Conservation (phyloP, 2,329 filamentous ascomycete genomes). For the Mycosphaerella sp. region DNA sequence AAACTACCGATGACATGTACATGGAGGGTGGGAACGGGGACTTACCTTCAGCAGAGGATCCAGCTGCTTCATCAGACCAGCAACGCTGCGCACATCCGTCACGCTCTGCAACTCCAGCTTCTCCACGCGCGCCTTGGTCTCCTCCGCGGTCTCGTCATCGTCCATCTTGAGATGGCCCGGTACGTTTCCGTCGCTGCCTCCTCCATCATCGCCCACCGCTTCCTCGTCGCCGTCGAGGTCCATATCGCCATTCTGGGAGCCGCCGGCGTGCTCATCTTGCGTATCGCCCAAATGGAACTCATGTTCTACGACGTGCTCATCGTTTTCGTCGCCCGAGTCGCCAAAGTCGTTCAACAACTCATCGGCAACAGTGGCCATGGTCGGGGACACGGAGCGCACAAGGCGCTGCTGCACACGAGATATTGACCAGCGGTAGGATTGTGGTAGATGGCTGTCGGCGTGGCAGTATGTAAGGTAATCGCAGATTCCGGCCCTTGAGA, state of each 20-base stretch:
- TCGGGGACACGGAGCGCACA: constrained; percentile 16
- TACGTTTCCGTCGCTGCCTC: constrained; percentile 13
- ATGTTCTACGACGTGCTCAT: constrained; percentile 39
- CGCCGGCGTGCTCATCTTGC: constrained; percentile 35
- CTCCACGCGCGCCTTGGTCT: constrained; percentile 70
- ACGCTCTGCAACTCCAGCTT: constrained; percentile 70
- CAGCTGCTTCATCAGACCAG: constrained; percentile 72
- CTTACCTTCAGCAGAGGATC: constrained; percentile 77
- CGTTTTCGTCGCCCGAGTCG: constrained; percentile 72
- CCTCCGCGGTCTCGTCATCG: constrained; percentile 57
- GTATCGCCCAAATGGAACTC: constrained; percentile 11
- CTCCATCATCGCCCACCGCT: constrained; percentile 43
- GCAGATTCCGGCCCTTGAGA: not conserved
- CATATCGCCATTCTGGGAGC: constrained; percentile 48
- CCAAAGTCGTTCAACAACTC: constrained; percentile 90
- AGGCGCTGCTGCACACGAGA: not conserved
- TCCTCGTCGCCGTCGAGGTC: constrained; percentile 52
- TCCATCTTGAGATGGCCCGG: constrained; percentile 38
- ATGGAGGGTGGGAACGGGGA: constrained; percentile 29
- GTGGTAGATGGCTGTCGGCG: not conserved
- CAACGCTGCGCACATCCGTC: constrained; percentile 72
- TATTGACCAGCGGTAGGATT: not conserved
- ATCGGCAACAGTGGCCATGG: constrained; percentile 85
- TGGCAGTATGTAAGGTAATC: too few relatives aligned
- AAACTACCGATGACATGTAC: constrained; percentile 44